These are phyloP conservation scores for Lentinula sp. DNA, from an alignment of 768 basidiomycete genomes.

Conservation along the genomic window DNA sequence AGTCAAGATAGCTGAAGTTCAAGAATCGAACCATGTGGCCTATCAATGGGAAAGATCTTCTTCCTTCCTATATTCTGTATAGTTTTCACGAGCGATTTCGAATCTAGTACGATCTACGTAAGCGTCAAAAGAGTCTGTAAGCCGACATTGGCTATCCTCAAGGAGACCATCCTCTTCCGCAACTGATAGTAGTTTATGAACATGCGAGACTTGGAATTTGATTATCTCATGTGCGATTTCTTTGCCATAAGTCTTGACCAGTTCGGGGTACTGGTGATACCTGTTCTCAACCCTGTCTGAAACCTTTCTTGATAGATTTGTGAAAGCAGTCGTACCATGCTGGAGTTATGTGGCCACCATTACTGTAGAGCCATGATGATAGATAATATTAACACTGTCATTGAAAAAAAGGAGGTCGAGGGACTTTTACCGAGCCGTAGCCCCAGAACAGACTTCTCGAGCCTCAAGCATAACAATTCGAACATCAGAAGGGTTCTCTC, in stretches of 20 bases:
- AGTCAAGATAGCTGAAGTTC: neutral
- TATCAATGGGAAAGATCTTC: neutral
- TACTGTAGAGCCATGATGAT: neutral
- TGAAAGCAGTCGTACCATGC: conserved; percentile 23
- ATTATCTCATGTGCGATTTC: conserved; percentile 46
- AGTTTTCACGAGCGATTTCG: too few species aligned
- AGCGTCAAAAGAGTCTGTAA: conserved; percentile 52
- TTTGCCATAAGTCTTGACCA: conserved; percentile 41
- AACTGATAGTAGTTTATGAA: conserved; percentile 37
- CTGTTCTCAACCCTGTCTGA: conserved; percentile 17
- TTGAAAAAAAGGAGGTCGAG: too few species aligned
- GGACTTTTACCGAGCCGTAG: conserved; percentile 65
- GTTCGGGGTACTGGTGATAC: conserved; percentile 49
- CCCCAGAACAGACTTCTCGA: conserved; percentile 68
- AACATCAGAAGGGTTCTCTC: conserved; percentile 18
- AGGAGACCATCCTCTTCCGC: conserved; percentile 51
- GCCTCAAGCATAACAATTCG: conserved; percentile 77
- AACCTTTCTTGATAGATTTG: conserved; percentile 71
- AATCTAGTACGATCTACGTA: neutral
- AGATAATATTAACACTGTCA: too few species aligned
- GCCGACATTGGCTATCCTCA: conserved; percentile 48
- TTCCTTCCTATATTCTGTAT: too few species aligned
- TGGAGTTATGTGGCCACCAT: neutral
- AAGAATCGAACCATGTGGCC: neutral
- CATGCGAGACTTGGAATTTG: conserved; percentile 56